Conservation (phyloP, 2,329 filamentous ascomycete species). For the Beauveria asiatica region DNA sequence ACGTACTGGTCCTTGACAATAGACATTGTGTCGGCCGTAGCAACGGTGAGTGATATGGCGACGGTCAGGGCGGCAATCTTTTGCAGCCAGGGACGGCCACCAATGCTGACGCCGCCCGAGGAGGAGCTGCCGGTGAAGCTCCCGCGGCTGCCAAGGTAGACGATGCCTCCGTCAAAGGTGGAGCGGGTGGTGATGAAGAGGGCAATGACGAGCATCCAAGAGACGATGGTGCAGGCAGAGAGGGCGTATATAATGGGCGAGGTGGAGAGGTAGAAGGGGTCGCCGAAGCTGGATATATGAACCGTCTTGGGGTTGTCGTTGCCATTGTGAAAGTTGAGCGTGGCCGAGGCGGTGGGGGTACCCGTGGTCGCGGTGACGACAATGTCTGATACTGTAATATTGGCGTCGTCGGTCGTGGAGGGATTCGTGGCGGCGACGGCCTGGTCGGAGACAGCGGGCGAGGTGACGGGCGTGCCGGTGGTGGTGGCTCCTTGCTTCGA, state of each 20-base stretch:
- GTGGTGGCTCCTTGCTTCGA: not conserved
- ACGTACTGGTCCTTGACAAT: conserved; percentile 77
- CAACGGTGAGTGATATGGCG: conserved; percentile 82
- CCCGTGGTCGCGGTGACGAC: not conserved
- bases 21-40: conserved; percentile 81
- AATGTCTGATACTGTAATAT: conserved; percentile 1
- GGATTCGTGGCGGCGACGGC: conserved; percentile 29
- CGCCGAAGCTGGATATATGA: conserved; percentile 57
- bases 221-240: conserved; percentile 80
- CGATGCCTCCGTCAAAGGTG: conserved; percentile 77
- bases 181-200: conserved; percentile 91
- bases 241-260: conserved; percentile 92
- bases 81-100: conserved; percentile 88
- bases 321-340: conserved; percentile 19
- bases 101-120: conserved; percentile 72
- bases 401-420: conserved; percentile 32
- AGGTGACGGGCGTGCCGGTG: not conserved
- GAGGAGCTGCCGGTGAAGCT: conserved; percentile 80
- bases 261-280: conserved; percentile 89
- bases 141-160: conserved; percentile 70
- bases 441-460: not conserved
- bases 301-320: conserved; percentile 12
- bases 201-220: conserved; percentile 89
- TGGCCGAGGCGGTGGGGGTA: conserved; percentile 16
- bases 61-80: conserved; percentile 68